These are phyloP conservation scores for Penicillium fuscoglaucum DNA, from an alignment of 2,329 filamentous ascomycete species.

Conservation along the genomic window DNA sequence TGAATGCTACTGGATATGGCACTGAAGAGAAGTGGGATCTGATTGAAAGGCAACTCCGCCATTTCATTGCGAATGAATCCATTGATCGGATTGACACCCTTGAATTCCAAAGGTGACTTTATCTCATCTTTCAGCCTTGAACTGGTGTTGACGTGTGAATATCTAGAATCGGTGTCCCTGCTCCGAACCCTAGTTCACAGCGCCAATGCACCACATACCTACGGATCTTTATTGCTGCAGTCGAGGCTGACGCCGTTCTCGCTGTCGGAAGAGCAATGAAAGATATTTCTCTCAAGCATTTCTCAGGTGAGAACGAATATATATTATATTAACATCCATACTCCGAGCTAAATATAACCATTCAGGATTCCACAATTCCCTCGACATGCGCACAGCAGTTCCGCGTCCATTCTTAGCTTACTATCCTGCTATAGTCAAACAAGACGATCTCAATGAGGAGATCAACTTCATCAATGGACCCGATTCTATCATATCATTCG, in stretches of 20 bases:
- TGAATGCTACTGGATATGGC: conserved; percentile 52
- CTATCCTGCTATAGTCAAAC: conserved; percentile 42
- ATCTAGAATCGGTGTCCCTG: conserved; percentile 39
- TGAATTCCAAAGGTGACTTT: conserved; percentile 52
- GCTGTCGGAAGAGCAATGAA: conserved; percentile 34
- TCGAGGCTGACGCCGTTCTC: conserved; percentile 27
- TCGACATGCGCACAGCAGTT: conserved; percentile 45
- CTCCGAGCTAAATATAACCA: not conserved
- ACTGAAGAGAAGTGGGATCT: conserved; percentile 53
- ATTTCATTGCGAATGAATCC: conserved; percentile 44
- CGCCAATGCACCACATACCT: conserved; percentile 48
- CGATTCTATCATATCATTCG: conserved; percentile 3
- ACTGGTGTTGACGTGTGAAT: not conserved
- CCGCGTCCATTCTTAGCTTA: conserved; percentile 46
- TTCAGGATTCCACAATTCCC: conserved; percentile 44
- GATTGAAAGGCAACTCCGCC: conserved; percentile 50
- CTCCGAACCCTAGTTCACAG: conserved; percentile 43
- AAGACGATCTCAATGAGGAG: conserved; percentile 30
- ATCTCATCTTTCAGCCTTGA: too few relatives aligned
- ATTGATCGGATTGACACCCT: conserved; percentile 49
- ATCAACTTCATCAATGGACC: conserved; percentile 25
- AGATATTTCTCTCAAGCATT: conserved; percentile 48
- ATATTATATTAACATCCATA: not conserved
- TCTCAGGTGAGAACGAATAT: conserved; percentile 28
- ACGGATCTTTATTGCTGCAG: conserved; percentile 47